phyloP scores from a whole-genome alignment of 1,284 basidiomycete genomes.

The Erythrobasidium hasegawianum region DNA sequence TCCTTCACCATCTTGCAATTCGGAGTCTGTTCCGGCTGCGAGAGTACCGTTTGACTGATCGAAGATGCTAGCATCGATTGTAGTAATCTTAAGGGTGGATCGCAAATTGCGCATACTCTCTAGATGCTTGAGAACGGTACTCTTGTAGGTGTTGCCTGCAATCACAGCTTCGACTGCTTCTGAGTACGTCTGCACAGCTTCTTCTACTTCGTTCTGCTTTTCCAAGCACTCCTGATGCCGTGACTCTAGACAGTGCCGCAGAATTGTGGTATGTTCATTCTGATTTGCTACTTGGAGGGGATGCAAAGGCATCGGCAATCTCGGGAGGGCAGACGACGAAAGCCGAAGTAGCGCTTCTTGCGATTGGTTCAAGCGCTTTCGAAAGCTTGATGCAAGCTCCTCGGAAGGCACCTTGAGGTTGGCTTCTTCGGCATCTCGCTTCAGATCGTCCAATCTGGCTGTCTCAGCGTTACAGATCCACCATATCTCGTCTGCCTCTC shows the following conservation, averaged over 20 bases:
- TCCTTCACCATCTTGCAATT: too few species aligned
- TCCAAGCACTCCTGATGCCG: too few species aligned
- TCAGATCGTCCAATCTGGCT: not conserved
- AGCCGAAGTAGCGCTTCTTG: not conserved
- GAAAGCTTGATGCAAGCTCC: slow-evolving; percentile 6
- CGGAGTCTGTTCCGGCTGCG: too few species aligned
- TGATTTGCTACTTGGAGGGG: not conserved
- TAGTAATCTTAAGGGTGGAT: too few species aligned
- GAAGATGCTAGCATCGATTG: too few species aligned
- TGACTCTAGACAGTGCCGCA: not conserved
- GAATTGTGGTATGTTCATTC: not conserved
- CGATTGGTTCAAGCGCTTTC: not conserved
- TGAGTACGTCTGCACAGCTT: not conserved
- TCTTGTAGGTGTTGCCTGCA: not conserved
- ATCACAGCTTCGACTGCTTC: not conserved
- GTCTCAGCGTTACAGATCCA: slow-evolving; percentile 2
- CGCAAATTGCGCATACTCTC: too few species aligned
- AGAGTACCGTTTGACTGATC: too few species aligned
- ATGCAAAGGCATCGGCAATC: slow-evolving; percentile 4
- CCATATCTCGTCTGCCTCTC: slow-evolving; percentile 33
- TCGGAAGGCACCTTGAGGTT: slow-evolving; percentile 18
- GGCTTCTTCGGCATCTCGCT: slow-evolving; percentile 23
- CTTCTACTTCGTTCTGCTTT: not conserved
- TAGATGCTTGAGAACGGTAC: not conserved
- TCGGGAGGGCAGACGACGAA: not conserved